Evolutionary conservation across 352 stramenopile species (phyloP).

Genomic region (Pythium sp.): DNA sequence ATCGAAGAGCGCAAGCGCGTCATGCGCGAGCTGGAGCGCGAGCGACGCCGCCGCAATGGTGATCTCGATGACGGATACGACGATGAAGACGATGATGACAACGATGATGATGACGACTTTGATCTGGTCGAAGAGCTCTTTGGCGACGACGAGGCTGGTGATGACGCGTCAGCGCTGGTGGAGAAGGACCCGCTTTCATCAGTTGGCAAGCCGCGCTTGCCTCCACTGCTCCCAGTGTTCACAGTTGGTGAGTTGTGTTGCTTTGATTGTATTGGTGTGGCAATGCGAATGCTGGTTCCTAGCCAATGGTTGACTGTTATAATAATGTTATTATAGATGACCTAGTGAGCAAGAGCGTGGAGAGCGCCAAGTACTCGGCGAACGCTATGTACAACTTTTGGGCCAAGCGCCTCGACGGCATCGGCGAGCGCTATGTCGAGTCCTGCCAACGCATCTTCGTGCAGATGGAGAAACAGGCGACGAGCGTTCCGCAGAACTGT

Average conservation of each 20-base stretch:
- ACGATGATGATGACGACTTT: slow-evolving; percentile 42
- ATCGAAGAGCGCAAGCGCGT: slow-evolving; percentile 70
- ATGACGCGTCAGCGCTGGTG: slow-evolving; percentile 31
- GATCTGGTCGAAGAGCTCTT: slow-evolving; percentile 25
- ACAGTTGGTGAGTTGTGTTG: slow-evolving; percentile 30
- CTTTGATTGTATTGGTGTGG: not conserved
- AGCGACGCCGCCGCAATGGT: slow-evolving; percentile 24
- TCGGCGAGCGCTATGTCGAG: slow-evolving; percentile 66
- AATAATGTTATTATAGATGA: slow-evolving; percentile 21
- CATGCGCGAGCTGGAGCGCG: slow-evolving; percentile 38
- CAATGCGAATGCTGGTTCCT: not conserved
- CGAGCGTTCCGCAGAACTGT: slow-evolving; percentile 39
- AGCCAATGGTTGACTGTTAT: not conserved
- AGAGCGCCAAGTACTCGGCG: slow-evolving; percentile 50
- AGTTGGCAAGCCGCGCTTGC: slow-evolving; percentile 38
- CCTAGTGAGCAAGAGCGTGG: slow-evolving; percentile 38
- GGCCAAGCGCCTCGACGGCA: slow-evolving; percentile 59
- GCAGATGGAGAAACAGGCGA: slow-evolving; percentile 66
- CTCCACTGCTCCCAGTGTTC: slow-evolving; percentile 46
- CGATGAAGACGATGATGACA: slow-evolving; percentile 23
- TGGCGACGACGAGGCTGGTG: slow-evolving; percentile 22
- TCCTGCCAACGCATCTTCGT: slow-evolving; percentile 52
- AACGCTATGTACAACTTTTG: slow-evolving; percentile 72
- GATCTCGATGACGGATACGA: slow-evolving; percentile 15
- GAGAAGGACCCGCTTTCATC: slow-evolving; percentile 46